phyloP scores from a whole-genome alignment of 257 asterid genomes.

The Petunia axillaris region DNA sequence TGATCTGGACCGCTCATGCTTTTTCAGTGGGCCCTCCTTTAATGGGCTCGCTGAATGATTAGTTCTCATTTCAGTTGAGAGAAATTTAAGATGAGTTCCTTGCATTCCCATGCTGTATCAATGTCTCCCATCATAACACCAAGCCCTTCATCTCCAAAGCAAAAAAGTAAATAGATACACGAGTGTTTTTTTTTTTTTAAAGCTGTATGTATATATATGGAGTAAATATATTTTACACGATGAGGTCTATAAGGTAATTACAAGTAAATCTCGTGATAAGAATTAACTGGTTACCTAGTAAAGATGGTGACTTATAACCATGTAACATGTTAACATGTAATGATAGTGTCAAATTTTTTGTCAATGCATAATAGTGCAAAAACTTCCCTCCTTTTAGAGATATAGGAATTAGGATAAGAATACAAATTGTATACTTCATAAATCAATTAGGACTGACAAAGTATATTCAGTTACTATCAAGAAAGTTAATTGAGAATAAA shows the following conservation, averaged over 20 bases:
- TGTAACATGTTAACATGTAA: no score
- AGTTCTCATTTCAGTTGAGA: conserved; percentile 27
- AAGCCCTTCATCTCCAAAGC: background rate
- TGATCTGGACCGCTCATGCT: conserved; percentile 52
- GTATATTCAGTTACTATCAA: background rate
- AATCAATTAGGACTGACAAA: background rate
- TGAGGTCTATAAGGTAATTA: no score
- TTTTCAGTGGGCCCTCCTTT: conserved; percentile 49
- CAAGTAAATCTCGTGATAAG: no score
- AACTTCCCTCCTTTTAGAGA: background rate
- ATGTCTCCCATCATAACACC: conserved; percentile 24
- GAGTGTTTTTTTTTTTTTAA: no score
- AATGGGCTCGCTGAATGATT: conserved; percentile 59
- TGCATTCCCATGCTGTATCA: conserved; percentile 16
- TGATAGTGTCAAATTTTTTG: no score
- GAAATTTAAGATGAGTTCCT: background rate
- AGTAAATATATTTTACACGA: no score
- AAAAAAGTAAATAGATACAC: no score
- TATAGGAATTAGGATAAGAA: background rate
- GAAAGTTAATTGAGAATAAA: background rate
- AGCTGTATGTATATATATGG: no score
- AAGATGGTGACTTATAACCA: no score
- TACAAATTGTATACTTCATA: background rate
- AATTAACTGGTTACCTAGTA: no score
- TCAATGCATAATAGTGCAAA: no score